phyloP scores from a whole-genome alignment of 1,284 basidiomycete species.

The Irpex lacteus region DNA sequence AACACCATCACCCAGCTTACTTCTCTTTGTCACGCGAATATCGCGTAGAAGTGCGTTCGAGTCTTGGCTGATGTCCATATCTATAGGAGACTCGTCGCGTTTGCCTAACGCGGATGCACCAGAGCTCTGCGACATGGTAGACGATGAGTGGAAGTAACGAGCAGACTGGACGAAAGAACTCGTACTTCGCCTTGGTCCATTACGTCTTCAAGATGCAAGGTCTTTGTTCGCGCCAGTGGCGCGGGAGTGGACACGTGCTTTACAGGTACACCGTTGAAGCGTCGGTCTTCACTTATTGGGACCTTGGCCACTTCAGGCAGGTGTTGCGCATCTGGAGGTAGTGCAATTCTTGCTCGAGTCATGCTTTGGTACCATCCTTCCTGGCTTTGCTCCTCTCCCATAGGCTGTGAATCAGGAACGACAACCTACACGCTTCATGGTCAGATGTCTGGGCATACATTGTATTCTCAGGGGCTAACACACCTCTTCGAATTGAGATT shows the following conservation, averaged over 20 bases:
- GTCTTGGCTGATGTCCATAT: neutral
- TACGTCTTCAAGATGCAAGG: neutral
- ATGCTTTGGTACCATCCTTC: neutral
- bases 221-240: neutral
- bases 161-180: neutral
- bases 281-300: neutral
- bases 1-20: neutral
- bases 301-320: neutral
- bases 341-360: neutral
- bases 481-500: neutral
- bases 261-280: neutral
- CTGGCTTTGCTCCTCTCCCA: neutral
- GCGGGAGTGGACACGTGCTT: neutral
- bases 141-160: neutral
- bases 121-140: neutral
- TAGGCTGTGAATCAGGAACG: neutral
- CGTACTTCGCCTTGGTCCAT: neutral
- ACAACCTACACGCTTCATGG: neutral
- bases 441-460: neutral
- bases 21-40: neutral
- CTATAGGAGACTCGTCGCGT: neutral
- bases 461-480: neutral
- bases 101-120: neutral
- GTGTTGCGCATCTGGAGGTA: neutral
- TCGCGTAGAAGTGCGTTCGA: neutral